Conservation (phyloP, 345 rosid genomes). For the Acer yangbiense region DNA sequence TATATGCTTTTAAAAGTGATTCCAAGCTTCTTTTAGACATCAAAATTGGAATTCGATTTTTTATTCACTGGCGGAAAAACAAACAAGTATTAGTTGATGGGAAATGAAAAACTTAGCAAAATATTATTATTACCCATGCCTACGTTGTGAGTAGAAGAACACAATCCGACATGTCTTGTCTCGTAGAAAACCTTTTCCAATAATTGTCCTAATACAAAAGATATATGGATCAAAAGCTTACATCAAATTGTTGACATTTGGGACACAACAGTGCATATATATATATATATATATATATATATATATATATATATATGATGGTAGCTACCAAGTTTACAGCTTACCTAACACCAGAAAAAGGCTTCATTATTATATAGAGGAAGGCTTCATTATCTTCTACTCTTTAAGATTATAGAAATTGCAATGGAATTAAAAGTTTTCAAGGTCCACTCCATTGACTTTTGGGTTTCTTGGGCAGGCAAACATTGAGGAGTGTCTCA, state of each 20-base stretch:
- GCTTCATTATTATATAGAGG: background rate
- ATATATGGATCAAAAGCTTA: background rate
- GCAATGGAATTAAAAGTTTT: background rate
- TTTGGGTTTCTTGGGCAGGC: conserved; percentile 18
- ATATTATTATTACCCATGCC: background rate
- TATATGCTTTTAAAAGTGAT: conserved; percentile 24
- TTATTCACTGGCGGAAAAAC: background rate
- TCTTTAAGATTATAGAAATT: conserved; percentile 16
- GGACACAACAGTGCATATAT: background rate
- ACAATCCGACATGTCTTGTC: background rate
- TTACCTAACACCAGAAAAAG: conserved; percentile 22
- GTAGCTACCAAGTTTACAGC: background rate
- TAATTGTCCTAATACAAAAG: no score
- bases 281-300: no score
- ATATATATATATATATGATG: no score
- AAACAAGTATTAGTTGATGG: conserved; percentile 3
- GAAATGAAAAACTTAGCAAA: background rate
- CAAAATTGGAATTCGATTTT: conserved; percentile 12
- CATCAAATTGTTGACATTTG: conserved; percentile 21
- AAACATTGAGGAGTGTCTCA: conserved; percentile 3
- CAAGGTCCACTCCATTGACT: conserved; percentile 39
- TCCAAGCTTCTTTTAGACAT: conserved; percentile 13
- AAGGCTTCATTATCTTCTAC: conserved; percentile 11
- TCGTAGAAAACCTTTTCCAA: no score
- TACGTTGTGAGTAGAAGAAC: no score